A percentile compares a stretch with the other conserved stretches of the same genome.
phyloP scores from a whole-genome alignment of 768 basidiomycete species.

The Pleurotus cornucopiae region DNA sequence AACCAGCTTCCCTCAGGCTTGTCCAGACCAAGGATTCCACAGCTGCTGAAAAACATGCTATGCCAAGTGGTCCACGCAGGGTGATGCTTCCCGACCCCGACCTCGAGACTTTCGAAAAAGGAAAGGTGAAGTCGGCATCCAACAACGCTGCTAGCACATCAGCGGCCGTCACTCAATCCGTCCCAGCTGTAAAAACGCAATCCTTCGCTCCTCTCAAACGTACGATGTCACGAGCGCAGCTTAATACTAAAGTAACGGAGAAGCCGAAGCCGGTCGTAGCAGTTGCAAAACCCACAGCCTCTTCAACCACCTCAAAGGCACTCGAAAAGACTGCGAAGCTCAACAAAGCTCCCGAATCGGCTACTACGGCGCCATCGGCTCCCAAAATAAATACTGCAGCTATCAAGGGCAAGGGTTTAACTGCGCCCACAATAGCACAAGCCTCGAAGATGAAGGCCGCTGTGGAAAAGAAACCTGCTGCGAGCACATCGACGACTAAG shows the following conservation, averaged over 20 bases:
- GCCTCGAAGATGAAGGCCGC: slow-evolving; percentile 13
- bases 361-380: background rate
- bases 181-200: background rate
- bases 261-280: background rate
- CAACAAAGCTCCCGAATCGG: background rate
- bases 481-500: background rate
- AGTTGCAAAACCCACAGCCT: background rate
- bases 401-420: slow-evolving; percentile 5
- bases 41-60: slow-evolving; percentile 2
- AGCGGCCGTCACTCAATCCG: background rate
- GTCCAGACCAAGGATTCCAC: background rate
- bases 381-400: background rate
- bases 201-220: slow-evolving; percentile 2
- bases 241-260: background rate
- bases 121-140: background rate
- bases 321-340: background rate
- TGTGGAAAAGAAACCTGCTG: background rate
- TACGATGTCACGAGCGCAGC: background rate
- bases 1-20: background rate
- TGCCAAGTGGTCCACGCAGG: slow-evolving; percentile 2
- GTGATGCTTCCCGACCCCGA: slow-evolving; percentile 5
- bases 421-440: background rate
- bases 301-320: background rate
- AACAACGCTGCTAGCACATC: slow-evolving; percentile 1
- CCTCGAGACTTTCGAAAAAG: background rate